Evolutionary conservation across 2,329 filamentous ascomycete genomes (phyloP).

Genomic region (Monilinia fructigena): DNA sequence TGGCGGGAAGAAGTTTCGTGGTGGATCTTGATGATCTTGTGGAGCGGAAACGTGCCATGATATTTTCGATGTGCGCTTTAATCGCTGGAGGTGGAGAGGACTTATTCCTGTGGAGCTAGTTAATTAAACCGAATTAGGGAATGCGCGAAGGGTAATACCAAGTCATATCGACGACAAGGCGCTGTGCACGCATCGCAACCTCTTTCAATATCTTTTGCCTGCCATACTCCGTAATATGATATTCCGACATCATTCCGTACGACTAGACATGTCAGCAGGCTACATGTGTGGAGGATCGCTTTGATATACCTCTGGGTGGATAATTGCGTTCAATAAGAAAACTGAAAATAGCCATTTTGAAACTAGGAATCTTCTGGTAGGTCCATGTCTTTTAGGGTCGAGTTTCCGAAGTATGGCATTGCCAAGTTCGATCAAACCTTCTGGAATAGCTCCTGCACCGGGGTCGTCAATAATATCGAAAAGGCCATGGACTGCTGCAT

Average conservation of each 20-base stretch:
- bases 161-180: conserved; percentile 74
- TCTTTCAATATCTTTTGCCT: conserved; percentile 78
- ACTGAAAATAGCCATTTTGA: conserved; percentile 90
- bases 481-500: conserved; percentile 73
- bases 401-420: conserved; percentile 79
- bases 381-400: conserved; percentile 67
- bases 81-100: conserved; percentile 62
- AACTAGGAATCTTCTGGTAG: conserved; percentile 79
- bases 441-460: conserved; percentile 79
- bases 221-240: conserved; percentile 88
- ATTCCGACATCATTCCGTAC: conserved; percentile 75
- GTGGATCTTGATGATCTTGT: conserved; percentile 46
- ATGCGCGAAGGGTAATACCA: conserved; percentile 44
- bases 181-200: conserved; percentile 76
- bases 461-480: conserved; percentile 86
- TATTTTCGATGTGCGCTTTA: conserved; percentile 68
- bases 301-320: conserved; percentile 74
- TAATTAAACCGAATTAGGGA: conserved; percentile 1
- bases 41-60: conserved; percentile 60
- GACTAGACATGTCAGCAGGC: conserved; percentile 40
- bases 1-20: conserved; percentile 64
- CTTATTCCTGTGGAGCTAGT: conserved; percentile 48
- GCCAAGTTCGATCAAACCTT: conserved; percentile 79
- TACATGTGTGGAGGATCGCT: neutral
- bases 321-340: conserved; percentile 79